Percentiles rank a stretch among this genome's conserved stretches.
Conservation (phyloP, 2,329 filamentous ascomycete species). For the Aspergillus terreus region DNA sequence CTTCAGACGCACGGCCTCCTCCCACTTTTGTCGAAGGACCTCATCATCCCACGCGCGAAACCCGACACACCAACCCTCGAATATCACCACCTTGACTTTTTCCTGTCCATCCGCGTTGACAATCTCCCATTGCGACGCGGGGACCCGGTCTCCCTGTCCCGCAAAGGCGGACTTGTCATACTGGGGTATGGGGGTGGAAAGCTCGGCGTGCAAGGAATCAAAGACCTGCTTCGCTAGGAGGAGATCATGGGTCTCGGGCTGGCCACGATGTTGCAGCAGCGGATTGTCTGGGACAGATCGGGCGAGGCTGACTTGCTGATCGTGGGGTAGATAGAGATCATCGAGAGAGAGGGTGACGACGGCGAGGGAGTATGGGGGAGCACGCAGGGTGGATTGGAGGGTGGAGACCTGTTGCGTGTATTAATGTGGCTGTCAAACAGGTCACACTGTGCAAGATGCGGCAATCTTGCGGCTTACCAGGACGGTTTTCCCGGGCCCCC, state of each 20-base stretch:
- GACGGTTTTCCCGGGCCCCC: constrained; percentile 90
- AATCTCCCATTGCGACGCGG: constrained; percentile 59
- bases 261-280: constrained; percentile 75
- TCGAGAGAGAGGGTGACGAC: constrained; percentile 78
- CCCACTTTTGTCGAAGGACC: constrained; percentile 53
- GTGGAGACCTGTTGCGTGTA: constrained; percentile 49
- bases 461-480: constrained; percentile 50
- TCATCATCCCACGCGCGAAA: constrained; percentile 64
- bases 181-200: constrained; percentile 60
- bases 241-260: constrained; percentile 81
- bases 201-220: constrained; percentile 49
- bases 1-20: constrained; percentile 43
- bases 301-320: constrained; percentile 63
- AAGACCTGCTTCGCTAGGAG: constrained; percentile 63
- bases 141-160: constrained; percentile 72
- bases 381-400: constrained; percentile 60
- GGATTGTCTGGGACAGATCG: constrained; percentile 64
- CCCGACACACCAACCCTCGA: constrained; percentile 90
- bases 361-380: constrained; percentile 54
- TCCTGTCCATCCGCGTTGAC: constrained; percentile 36
- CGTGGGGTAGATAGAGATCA: constrained; percentile 79
- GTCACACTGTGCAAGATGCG: too few relatives aligned
- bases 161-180: constrained; percentile 80
- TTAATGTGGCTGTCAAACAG: too few relatives aligned
- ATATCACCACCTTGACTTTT: constrained; percentile 62